Base-by-base conservation (phyloP, 2,329 filamentous ascomycete species). In the Nigrospora sphaerica region DNA sequence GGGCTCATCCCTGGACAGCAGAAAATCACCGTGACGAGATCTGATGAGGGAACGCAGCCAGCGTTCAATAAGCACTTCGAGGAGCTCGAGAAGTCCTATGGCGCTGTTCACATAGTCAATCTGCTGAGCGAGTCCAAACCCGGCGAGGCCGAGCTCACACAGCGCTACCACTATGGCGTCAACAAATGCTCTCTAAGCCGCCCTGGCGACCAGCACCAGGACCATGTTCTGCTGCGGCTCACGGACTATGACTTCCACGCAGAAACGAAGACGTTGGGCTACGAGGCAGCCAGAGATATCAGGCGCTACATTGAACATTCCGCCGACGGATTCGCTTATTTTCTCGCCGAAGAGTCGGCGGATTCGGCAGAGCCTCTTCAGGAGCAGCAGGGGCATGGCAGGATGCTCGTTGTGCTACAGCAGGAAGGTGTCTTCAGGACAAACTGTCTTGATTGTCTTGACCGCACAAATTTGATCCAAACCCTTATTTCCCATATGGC, bases 241-340 rank as follows among this genome's bases (percentile, higher is more conserved):
- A 95, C 92, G 1, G 88, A 95, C 59, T 98, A 93, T 61, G 93
- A 98, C 65, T 97, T 98, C 49, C 91, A 97, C 61, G 92, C 91
- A 4, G 90, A 97, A 64, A 95, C 93, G 1, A 86, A 86, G 58
- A 88, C 87, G 0, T 85, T 80, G 46, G 92, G 92, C 3, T 97
- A 96, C 61, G 90, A 95, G 62, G 89, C 88, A 46, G 93, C 92
- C n/a, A 84, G 79, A 54, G 81, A 86, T 55, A 95, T 98, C 51
- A 82, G 84, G 39, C 77, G 80, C 42, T 83, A 88, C 55, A 88
- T 97, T 33, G 81, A 87, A 49, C 67, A 81, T 46, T 93, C 89
- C 19, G 85, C 88, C 7, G 84, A 95, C 52, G 83, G 83, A 0
- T 98, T 98, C 64, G 90, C 86, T n/a, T 97, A 95, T 61, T 95